Evolutionary conservation across 202 grass and related monocot species (phyloP).

Genomic region (Digitaria exilis): DNA sequence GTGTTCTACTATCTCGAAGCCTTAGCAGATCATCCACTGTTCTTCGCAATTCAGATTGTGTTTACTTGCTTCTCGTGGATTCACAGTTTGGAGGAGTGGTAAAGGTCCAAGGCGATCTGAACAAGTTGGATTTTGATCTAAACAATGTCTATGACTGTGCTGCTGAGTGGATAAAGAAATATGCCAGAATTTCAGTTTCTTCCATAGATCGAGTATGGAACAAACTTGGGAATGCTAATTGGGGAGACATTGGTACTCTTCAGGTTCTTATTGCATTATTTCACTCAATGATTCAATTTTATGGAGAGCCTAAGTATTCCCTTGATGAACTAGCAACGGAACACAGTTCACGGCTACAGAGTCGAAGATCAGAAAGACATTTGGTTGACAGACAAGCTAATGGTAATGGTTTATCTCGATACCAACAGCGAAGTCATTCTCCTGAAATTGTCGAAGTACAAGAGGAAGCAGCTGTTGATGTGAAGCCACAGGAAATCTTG

Average conservation of each 20-base stretch:
- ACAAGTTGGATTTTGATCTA: constrained; percentile 77
- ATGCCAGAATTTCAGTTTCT: constrained; percentile 84
- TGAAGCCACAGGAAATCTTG: constrained; percentile 67
- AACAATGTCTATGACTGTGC: constrained; percentile 88
- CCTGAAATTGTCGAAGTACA: constrained; percentile 96
- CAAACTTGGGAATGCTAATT: constrained; percentile 99
- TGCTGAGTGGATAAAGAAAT: constrained; percentile 81
- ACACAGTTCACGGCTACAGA: constrained; percentile 86
- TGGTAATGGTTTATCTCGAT: constrained; percentile 69
- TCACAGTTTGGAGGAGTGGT: constrained; percentile 95
- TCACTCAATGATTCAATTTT: constrained; percentile 84
- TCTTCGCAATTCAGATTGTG: constrained; percentile 76
- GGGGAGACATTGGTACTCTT: constrained; percentile 90
- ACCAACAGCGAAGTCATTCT: constrained; percentile 74
- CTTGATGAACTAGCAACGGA: constrained; percentile 80
- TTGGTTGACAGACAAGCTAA: constrained; percentile 67
- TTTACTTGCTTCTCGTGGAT: constrained; percentile 92
- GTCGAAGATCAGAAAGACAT: constrained; percentile 93
- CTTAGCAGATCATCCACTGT: constrained; percentile 78
- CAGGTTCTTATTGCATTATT: constrained; percentile 89
- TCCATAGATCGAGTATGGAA: constrained; percentile 91
- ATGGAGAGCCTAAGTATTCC: constrained; percentile 76
- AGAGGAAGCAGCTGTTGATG: constrained; percentile 54
- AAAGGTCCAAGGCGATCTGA: constrained; percentile 90
- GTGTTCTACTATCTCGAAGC: constrained; percentile 85